Evolutionary conservation across 352 stramenopile genomes (phyloP).

Genomic region (Phytopythium kandeliae): DNA sequence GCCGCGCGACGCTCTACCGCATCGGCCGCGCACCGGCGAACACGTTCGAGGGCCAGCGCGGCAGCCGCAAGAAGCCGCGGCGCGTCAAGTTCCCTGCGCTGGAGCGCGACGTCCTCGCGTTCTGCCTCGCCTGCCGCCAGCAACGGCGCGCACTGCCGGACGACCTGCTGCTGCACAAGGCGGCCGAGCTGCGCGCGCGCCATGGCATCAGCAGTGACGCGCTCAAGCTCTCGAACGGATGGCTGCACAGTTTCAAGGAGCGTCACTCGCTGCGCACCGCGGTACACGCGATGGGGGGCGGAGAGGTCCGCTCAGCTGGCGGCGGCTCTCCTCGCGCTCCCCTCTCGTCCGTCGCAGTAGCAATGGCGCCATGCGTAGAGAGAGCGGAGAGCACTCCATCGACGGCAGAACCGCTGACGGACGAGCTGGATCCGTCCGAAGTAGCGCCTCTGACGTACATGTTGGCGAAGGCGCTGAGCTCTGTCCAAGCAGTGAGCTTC

Average conservation of each 20-base stretch:
- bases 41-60: conserved; percentile 20
- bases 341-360: too few species aligned
- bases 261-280: conserved; percentile 15
- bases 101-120: conserved; percentile 27
- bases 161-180: conserved; percentile 21
- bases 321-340: too few species aligned
- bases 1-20: conserved; percentile 42
- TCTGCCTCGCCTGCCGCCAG: conserved; percentile 14
- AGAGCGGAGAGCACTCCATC: neutral
- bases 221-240: conserved; percentile 43
- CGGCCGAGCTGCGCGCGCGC: conserved; percentile 21
- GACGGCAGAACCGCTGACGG: neutral
- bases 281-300: conserved; percentile 8
- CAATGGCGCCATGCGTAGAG: too few species aligned
- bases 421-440: neutral
- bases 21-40: conserved; percentile 24
- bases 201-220: conserved; percentile 25
- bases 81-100: conserved; percentile 41
- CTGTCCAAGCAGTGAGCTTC: conserved; percentile 11
- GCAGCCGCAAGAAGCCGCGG: conserved; percentile 25
- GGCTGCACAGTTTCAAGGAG: conserved; percentile 41
- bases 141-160: conserved; percentile 11
- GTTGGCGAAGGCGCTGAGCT: conserved; percentile 12
- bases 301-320: too few species aligned
- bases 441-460: conserved; percentile 15